Base-by-base conservation (phyloP, 2,329 filamentous ascomycete species). In the Aspergillus puulaauensis region DNA sequence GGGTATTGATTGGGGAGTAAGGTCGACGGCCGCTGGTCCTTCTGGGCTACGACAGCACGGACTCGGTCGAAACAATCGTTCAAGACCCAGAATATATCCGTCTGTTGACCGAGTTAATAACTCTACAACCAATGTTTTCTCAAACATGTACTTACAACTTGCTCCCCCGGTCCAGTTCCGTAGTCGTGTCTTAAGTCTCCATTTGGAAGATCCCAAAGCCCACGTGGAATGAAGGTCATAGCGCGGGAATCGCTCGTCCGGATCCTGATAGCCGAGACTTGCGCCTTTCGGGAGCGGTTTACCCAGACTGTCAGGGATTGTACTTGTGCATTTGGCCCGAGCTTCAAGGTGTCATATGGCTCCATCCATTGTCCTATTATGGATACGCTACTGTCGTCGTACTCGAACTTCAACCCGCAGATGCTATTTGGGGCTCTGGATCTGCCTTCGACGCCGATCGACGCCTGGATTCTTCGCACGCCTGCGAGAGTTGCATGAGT, bases 341-440 rank as follows among this genome's bases (percentile, higher is more conserved):
- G 41, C 15, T 56, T 39, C 31, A 61, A 55, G 0, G 14, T n/a
- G 12, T 50, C 21, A 11, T 46, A 31, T 14, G 33, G 46, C 15
- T 52, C 15, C 40, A 59, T 56, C 57, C 57, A 59, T 49, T 61
- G 57, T 27, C 57, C 60, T 8, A 61, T 43, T 41, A 59, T 44
- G 17, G 17, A 37, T 19, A 56, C 48, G 12, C 51, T 50, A 37
- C 54, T 41, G 43, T 43, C 24, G 31, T 57, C n/a, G 49, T 59
- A 59, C 21, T 52, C 50, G 4, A 61, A 7, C 33, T 59, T 61
- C 39, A 59, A 51, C 5, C 54, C 57, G 8, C 57, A 46, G 50
- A 59, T 56, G 37, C 33, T 17, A 48, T 24, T 27, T 3, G 44
- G 11, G 19, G 54, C 27, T 53, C 57, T 57, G 8, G 51, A 60